phyloP scores from a whole-genome alignment of 768 basidiomycete species.

The Pisolithus marmoratus region DNA sequence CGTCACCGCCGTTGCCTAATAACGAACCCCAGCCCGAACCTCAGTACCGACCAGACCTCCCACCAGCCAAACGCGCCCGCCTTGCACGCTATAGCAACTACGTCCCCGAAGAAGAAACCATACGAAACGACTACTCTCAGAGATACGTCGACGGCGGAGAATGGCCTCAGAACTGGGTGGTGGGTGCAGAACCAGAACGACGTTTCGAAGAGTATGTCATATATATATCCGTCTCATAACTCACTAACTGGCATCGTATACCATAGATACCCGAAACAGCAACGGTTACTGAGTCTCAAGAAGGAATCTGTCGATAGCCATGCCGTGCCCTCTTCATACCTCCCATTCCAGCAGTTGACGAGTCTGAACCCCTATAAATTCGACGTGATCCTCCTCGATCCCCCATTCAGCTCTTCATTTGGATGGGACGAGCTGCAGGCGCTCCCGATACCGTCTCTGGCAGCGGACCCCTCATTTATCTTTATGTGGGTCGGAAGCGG shows the following conservation, averaged over 20 bases:
- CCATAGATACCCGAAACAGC: conserved; percentile 88
- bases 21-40: conserved; percentile 28
- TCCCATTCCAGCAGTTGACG: conserved; percentile 53
- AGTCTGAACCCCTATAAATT: conserved; percentile 67
- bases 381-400: conserved; percentile 88
- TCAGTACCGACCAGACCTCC: conserved; percentile 42
- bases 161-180: conserved; percentile 91
- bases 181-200: conserved; percentile 82
- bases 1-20: conserved; percentile 33
- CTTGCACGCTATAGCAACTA: conserved; percentile 72
- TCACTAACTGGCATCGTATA: not conserved
- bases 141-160: conserved; percentile 87
- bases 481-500: conserved; percentile 96
- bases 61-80: conserved; percentile 71
- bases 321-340: conserved; percentile 69
- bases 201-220: conserved; percentile 88
- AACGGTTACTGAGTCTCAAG: conserved; percentile 77
- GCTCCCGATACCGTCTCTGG: conserved; percentile 74
- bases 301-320: conserved; percentile 66
- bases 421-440: conserved; percentile 81
- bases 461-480: conserved; percentile 88
- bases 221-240: not conserved
- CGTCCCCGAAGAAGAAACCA: conserved; percentile 90
- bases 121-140: conserved; percentile 92
- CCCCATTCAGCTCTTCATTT: conserved; percentile 81